Evolutionary conservation across 257 asterid genomes (phyloP), one percentile per base, ranked within the genome.

Genomic region (Gentiana straminea): DNA sequence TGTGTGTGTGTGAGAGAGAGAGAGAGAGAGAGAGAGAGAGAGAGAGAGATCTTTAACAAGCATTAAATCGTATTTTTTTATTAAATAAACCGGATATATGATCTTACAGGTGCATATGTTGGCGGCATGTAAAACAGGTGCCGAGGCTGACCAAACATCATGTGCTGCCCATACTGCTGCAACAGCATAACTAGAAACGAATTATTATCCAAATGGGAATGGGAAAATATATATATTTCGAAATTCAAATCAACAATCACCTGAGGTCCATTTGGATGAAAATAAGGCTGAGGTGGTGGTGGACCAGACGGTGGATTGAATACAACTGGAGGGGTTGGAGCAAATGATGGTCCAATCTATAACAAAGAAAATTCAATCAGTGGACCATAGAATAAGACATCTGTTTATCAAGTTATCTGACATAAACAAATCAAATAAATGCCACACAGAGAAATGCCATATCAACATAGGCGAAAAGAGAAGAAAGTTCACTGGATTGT

Each of bases 231-330:
- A 46, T 12, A 8, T 39, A 8, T 33, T 57, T 34, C 37, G 13
- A 43, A 48, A 47, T 51, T 43, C 47, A 15, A 39, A 43, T 45
- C 35, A 66, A 7, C 45, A 76, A 78, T 52, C 62, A 87, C 99
- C 97, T 85, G 97, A 66, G 91, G 94, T 70, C 87, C 99, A 72
- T 65, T 75, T 57, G 95, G 93, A 73, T 84, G 94, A 77, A 79
- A 92, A 69, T 84, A 92, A 6, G 84, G 85, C 55, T 75, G 98
- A 24, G 24, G 24, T 2, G 82, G 89, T 61, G 83, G 55, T 62
- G 79, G 84, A 46, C 73, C 74, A 57, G 81, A 82, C 73, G 83
- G 98, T 49, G 90, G 85, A 75, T 82, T 91, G 74, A 76, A 85
- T 36, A 92, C 61, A 63, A 83, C 84, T 48, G 86, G 90, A 67